Evolutionary conservation across 1,139 yeast species (phyloP), one percentile per base, ranked within the genome.

Genomic region (Nakaseomyces bracarensis): DNA sequence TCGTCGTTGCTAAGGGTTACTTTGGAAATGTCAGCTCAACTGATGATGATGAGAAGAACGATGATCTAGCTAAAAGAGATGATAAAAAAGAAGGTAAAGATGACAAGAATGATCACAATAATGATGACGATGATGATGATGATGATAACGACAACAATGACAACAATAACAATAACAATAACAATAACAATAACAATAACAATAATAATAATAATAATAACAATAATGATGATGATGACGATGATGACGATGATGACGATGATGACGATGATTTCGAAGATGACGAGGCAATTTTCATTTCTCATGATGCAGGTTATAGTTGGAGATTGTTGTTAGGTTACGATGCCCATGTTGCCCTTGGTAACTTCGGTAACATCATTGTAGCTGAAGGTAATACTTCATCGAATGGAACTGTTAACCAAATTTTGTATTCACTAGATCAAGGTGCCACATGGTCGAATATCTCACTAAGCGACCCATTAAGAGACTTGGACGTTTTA

Each of bases 361-460:
- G 93, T 43, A 95, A 86, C 61, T 75, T 75, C 46, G 96, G 95
- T 39, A 85, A 85, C 57, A 61, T 85, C 4, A 72, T 85, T 36
- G 65, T 83, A 2, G 85, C 87, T 2, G 67, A 77, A 4, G 59
- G 59, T 36, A 63, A 55, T 9, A 49, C 49, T 15, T 52, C 61
- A 20, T 53, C 63, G 6, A 47, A 62, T 8, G 60, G 55, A 39
- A 46, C 43, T 10, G 52, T 60, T 33, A 49, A 57, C 6, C 52
- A 57, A n/a, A 58, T 76, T 35, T 68, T 67, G 46, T 86, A 70
- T 53, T 83, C 95, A 0, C 60, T 81, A 34, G 87, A 86, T 56
- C 91, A 84, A 57, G 96, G 95, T 26, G 57, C 65, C 14, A 61
- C 78, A 1, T 87, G 94, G 93, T 52, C 61, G 1, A 66, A 67